These are phyloP conservation scores for Lophiostoma macrostomum DNA, from an alignment of 495 filamentous ascomycete species.

Conservation along the genomic window DNA sequence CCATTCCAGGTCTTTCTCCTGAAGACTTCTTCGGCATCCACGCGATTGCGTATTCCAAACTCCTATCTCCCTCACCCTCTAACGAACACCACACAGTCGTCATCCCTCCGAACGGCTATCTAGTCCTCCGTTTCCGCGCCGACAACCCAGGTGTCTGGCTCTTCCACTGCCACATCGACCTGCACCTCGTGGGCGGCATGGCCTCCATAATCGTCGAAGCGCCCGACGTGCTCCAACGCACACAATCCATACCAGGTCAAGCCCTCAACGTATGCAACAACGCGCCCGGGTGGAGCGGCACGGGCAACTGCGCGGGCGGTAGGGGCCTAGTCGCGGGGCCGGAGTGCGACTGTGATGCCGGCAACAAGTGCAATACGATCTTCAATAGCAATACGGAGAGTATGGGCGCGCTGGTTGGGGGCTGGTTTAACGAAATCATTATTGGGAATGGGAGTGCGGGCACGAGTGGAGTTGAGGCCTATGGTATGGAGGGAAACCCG, in stretches of 20 bases:
- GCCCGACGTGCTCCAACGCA: conserved; percentile 59
- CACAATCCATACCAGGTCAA: not conserved
- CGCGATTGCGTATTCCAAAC: too few relatives aligned
- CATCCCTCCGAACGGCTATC: conserved; percentile 47
- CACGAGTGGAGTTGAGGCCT: too few relatives aligned
- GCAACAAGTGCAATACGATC: conserved; percentile 23
- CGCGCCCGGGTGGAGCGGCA: not conserved
- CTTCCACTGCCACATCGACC: conserved; percentile 60
- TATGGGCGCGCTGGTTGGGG: not conserved
- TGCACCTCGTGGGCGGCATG: conserved; percentile 67
- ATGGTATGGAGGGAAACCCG: too few relatives aligned
- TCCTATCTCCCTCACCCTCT: conserved; percentile 21
- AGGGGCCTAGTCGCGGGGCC: not conserved
- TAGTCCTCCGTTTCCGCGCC: conserved; percentile 48
- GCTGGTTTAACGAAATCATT: too few relatives aligned
- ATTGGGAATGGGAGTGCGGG: too few relatives aligned
- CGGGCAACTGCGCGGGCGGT: conserved; percentile 15
- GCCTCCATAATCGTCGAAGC: conserved; percentile 68
- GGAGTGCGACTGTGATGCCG: too few relatives aligned
- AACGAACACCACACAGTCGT: conserved; percentile 32
- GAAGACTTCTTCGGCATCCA: too few relatives aligned
- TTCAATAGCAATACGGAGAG: conserved; percentile 3
- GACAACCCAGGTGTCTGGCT: conserved; percentile 74
- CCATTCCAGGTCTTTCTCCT: too few relatives aligned
- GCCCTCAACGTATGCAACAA: conserved; percentile 3